Evolutionary conservation across 1,284 basidiomycete genomes (phyloP), one percentile per base, ranked within the genome.

Genomic region (Fomitopsis schrenkii): DNA sequence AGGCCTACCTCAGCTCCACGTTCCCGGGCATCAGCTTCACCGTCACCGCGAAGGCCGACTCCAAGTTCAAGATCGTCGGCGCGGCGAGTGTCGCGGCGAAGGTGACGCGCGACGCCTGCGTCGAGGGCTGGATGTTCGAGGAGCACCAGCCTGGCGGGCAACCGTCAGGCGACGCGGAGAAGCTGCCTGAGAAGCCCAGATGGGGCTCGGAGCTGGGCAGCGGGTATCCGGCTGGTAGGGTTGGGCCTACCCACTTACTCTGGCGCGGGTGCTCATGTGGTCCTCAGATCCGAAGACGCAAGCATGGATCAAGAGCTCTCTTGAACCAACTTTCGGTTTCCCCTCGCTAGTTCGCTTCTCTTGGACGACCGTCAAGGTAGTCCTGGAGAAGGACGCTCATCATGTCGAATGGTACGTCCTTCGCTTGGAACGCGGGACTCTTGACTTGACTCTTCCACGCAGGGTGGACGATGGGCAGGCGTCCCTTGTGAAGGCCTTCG

Each of bases 81-180:
- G 97, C 97, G 6, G 97, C 97, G 2, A 95, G 93, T 73, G 94
- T 99, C 36, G 93, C 95, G 5, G 97, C 97, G 5, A 99, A 99
- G 76, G 95, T 96, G 28, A 99, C 97, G 0, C 81, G 97, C 64
- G 97, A 99, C 71, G 84, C 90, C 5, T 95, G 94, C 76, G 81
- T 99, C 22, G 90, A 97, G 59, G 81, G 83, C 10, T 99, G 97
- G 97, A 67, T 79, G 30, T 93, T 86, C 65, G 87, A 91, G 70
- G 91, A 93, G 72, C 73, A 74, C 35, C 59, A 60, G 15, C 42
- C 53, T 71, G 15, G 73, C 69, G 59, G 70, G 58, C 26, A 28
- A 54, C n/a, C 28, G 19, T 19, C 50, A 35, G 6, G 22, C n/a
- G 54, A 58, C 35, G 63, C 52, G 48, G 58, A 30, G 55, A 59